Evolutionary conservation across 208 protist genomes (phyloP).

Genomic region (Histomonas meleagridis): DNA sequence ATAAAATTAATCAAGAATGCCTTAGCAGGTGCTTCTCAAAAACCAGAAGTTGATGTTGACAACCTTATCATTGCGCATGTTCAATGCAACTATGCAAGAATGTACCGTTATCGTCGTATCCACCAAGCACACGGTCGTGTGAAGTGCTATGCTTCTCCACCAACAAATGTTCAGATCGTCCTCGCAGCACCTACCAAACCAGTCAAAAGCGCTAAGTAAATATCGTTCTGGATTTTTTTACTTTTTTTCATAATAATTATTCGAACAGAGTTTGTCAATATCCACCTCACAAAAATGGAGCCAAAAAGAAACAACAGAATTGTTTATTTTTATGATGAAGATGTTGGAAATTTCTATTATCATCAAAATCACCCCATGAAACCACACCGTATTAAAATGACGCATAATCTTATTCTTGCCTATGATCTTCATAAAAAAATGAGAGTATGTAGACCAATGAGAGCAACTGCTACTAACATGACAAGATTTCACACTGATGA

Average conservation of each 20-base stretch:
- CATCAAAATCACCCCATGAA: conserved; percentile 56
- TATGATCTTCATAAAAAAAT: conserved; percentile 58
- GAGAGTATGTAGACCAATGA: conserved; percentile 49
- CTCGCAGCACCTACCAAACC: neutral
- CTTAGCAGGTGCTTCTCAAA: neutral
- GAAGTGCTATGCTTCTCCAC: conserved; percentile 33
- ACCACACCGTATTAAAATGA: conserved; percentile 56
- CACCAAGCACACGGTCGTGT: conserved; percentile 17
- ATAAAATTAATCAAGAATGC: neutral
- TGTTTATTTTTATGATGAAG: conserved; percentile 40
- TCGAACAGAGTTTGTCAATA: too few species aligned
- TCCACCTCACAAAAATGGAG: too few species aligned
- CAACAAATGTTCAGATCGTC: conserved; percentile 18
- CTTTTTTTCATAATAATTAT: too few species aligned
- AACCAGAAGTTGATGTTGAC: neutral
- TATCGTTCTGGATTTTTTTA: too few species aligned
- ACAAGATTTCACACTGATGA: conserved; percentile 56
- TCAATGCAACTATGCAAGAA: neutral
- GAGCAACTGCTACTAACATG: conserved; percentile 48
- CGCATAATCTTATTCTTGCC: conserved; percentile 56
- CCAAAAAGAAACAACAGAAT: neutral
- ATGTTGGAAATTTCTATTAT: conserved; percentile 55
- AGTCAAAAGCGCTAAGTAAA: too few species aligned
- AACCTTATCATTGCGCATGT: neutral
- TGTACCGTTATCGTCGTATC: neutral